Conservation (phyloP, 805 yeast species). For the Suhomyces kilbournensis region DNA sequence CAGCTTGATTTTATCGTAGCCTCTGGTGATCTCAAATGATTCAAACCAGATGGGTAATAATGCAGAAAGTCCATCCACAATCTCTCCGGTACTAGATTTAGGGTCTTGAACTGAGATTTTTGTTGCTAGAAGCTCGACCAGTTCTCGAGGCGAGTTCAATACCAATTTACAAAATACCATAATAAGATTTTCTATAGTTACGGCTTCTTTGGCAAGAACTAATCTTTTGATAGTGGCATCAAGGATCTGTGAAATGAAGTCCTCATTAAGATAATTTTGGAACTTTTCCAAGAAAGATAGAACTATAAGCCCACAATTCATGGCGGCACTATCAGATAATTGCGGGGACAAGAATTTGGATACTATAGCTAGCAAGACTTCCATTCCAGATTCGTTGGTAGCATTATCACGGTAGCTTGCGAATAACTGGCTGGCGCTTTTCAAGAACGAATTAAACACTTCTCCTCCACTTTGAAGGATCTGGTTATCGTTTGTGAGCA, state of each 20-base stretch:
- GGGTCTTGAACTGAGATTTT: conserved; percentile 31
- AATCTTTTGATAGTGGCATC: conserved; percentile 72
- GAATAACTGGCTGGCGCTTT: conserved; percentile 35
- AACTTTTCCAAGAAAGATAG: conserved; percentile 56
- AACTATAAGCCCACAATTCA: conserved; percentile 69
- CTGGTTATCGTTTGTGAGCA: conserved; percentile 65
- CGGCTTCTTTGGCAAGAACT: conserved; percentile 59
- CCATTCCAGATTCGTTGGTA: conserved; percentile 45
- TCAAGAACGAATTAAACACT: conserved; percentile 60
- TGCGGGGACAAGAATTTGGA: conserved; percentile 69
- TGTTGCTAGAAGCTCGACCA: conserved; percentile 56
- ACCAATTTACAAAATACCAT: conserved; percentile 74
- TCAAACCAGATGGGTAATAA: conserved; percentile 81
- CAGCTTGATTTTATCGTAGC: conserved; percentile 66
- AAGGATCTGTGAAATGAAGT: conserved; percentile 55
- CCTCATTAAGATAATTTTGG: conserved; percentile 33
- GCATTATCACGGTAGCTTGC: conserved; percentile 28
- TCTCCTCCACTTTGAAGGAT: conserved; percentile 76
- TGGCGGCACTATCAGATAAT: conserved; percentile 76
- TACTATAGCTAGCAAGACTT: conserved; percentile 59
- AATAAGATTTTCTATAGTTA: conserved; percentile 74
- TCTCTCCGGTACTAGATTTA: background rate
- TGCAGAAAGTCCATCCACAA: conserved; percentile 44
- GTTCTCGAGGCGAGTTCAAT: conserved; percentile 56
- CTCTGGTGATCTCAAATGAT: conserved; percentile 76